These are phyloP conservation scores for Lophium mytilinum DNA, from an alignment of 495 filamentous ascomycete genomes.

Conservation along the genomic window DNA sequence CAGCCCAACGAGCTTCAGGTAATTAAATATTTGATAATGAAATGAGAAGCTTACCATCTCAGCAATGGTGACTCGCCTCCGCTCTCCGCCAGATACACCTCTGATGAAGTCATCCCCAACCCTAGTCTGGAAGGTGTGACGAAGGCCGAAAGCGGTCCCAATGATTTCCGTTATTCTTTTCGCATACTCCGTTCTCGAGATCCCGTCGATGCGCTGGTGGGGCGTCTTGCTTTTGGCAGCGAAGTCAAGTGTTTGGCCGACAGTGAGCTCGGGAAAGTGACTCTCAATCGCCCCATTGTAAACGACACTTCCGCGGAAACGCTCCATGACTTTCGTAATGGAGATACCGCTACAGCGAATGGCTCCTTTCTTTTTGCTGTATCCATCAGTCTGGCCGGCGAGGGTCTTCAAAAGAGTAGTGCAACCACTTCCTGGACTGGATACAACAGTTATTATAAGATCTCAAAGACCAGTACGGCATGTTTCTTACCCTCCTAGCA, in stretches of 20 bases:
- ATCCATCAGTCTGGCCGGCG: constrained; percentile 66
- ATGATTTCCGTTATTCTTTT: constrained; percentile 6
- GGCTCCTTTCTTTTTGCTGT: constrained; percentile 34
- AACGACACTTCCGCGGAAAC: constrained; percentile 29
- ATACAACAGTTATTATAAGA: too few relatives aligned
- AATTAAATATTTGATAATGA: neutral
- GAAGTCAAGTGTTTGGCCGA: constrained; percentile 26
- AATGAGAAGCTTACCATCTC: constrained; percentile 5
- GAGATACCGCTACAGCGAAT: neutral
- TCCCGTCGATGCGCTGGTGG: neutral
- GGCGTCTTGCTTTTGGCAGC: constrained; percentile 24
- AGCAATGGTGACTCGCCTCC: constrained; percentile 29
- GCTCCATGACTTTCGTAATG: neutral
- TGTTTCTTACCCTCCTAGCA: neutral
- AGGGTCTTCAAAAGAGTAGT: constrained; percentile 75
- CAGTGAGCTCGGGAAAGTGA: constrained; percentile 26
- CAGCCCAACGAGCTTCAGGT: neutral
- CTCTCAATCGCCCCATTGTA: constrained; percentile 30
- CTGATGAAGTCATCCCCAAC: constrained; percentile 32
- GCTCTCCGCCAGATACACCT: constrained; percentile 27
- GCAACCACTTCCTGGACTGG: constrained; percentile 66
- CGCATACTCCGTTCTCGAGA: constrained; percentile 8
- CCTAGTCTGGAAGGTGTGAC: constrained; percentile 27
- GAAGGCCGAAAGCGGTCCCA: constrained; percentile 29
- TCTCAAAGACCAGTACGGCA: too few relatives aligned